Base-by-base conservation (phyloP, 768 basidiomycete genomes). In the Lentinula detonsa region DNA sequence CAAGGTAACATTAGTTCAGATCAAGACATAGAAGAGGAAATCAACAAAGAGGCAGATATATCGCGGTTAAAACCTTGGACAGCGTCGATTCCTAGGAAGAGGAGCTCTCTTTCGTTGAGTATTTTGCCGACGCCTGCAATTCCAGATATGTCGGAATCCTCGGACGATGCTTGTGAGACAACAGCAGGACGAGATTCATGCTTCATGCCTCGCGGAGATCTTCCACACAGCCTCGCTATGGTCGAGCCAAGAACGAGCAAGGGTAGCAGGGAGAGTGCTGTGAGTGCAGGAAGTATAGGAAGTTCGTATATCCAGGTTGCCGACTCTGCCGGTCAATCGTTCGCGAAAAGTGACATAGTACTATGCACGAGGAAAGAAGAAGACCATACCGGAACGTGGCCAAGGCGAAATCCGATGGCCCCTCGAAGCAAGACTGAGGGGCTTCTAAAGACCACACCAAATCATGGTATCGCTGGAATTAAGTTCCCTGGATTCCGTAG, bases 51-150 rank as follows among this genome's bases (percentile, higher is more conserved):
- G 11, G 4, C 40, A 18, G 23, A 56, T 18, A 43, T 56, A 16
- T 56, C 55, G 40, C 40, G 23, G 13, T 56, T 56, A 18, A 56
- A 56, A 43, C 55, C 55, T 21, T 56, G 55, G 55, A 43, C 55
- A 28, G 55, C 55, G 13, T 56, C 55, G 7, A 56, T 56, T 3
- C 55, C 55, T 2, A 56, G 55, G 28, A 56, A 56, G 39, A 42
- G 55, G 39, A 56, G 55, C 39, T 56, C 55, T 28, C 55, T 56
- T 33, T 56, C 55, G 21, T 45, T 56, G 40, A 56, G 55, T 16
- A 43, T 43, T n/a, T 21, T 56, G 21, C 55, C 55, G 40, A 23
- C 13, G 7, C 31, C 16, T n/a, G 9, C 6, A 4, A 34, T 28
- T 51, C 31, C 13, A 34, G 34, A 31, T 5, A 13, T 13, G n/a